Evolutionary conservation across 2,329 filamentous ascomycete species (phyloP).

Genomic region (Pseudocercospora ulei): DNA sequence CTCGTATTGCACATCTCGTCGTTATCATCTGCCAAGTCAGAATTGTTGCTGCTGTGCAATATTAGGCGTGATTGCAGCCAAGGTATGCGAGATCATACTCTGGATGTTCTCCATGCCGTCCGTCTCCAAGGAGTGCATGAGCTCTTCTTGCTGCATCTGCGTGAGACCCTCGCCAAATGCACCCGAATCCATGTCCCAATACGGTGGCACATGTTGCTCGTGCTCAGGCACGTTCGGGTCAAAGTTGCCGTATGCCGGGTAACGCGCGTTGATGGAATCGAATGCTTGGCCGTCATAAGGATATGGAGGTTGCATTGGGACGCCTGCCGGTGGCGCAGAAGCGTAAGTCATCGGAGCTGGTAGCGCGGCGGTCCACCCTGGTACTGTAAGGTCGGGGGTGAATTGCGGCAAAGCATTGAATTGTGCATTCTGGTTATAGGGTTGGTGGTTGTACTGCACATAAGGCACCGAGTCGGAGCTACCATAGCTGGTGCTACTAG

Average conservation of each 20-base stretch:
- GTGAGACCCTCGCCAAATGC: constrained; percentile 32
- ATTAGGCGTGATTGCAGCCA: constrained; percentile 28
- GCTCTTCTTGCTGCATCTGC: constrained; percentile 33
- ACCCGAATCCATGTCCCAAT: constrained; percentile 28
- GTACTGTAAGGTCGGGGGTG: constrained; percentile 25
- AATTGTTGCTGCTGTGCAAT: constrained; percentile 16
- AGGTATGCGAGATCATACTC: constrained; percentile 31
- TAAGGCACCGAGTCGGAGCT: constrained; percentile 21
- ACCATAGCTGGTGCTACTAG: constrained; percentile 8
- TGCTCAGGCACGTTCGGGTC: constrained; percentile 13
- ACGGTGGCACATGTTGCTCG: constrained; percentile 23
- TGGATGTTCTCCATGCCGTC: constrained; percentile 36
- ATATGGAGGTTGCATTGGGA: constrained; percentile 16
- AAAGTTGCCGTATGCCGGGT: constrained; percentile 24
- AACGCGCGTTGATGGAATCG: constrained; percentile 24
- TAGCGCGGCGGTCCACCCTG: constrained; percentile 22
- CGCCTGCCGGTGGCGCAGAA: constrained; percentile 10
- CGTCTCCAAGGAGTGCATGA: constrained; percentile 34
- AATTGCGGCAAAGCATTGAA: constrained; percentile 31
- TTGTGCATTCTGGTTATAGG: constrained; percentile 20
- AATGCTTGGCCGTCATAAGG: constrained; percentile 24
- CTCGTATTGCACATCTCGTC: constrained; percentile 1
- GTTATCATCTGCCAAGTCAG: constrained; percentile 2
- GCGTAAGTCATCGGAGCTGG: constrained; percentile 18
- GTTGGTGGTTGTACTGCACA: constrained; percentile 21